phyloP scores from a whole-genome alignment of 768 basidiomycete genomes.

The Lentinula sp. region DNA sequence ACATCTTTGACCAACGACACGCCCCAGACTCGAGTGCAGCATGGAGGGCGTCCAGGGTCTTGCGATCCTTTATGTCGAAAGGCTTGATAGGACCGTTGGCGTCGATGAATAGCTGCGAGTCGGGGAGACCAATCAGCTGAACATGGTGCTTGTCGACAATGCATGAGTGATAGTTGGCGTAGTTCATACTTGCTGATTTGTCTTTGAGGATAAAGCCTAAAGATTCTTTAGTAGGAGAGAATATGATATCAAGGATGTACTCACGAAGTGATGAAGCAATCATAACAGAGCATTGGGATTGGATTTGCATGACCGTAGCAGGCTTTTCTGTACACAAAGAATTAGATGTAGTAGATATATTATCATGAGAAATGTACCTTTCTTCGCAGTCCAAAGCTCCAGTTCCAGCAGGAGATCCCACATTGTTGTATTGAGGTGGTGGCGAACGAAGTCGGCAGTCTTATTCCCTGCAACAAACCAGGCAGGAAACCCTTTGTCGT shows the following conservation, averaged over 20 bases:
- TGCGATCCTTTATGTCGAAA: neutral
- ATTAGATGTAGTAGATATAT: no score
- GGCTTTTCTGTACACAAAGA: neutral
- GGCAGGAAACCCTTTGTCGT: neutral
- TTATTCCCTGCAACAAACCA: neutral
- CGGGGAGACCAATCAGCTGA: conserved; percentile 12
- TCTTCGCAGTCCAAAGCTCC: neutral
- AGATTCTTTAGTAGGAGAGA: neutral
- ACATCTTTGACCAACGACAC: neutral
- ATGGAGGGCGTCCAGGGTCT: neutral
- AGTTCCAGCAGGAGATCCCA: neutral
- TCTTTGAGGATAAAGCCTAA: neutral
- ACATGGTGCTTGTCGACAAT: conserved; percentile 10
- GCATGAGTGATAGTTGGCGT: conserved; percentile 9
- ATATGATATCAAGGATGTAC: neutral
- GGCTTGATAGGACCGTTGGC: neutral
- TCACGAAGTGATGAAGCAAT: conserved; percentile 9
- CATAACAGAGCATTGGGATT: neutral
- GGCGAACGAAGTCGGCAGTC: neutral
- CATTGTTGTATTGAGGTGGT: neutral
- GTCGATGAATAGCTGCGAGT: neutral
- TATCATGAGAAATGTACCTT: neutral
- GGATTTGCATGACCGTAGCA: neutral
- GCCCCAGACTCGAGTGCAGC: neutral
- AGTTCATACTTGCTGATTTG: conserved; percentile 10